Evolutionary conservation across 2,329 filamentous ascomycete species (phyloP), one percentile per base, ranked within the genome.

Genomic region (Drechmeria coniospora): DNA sequence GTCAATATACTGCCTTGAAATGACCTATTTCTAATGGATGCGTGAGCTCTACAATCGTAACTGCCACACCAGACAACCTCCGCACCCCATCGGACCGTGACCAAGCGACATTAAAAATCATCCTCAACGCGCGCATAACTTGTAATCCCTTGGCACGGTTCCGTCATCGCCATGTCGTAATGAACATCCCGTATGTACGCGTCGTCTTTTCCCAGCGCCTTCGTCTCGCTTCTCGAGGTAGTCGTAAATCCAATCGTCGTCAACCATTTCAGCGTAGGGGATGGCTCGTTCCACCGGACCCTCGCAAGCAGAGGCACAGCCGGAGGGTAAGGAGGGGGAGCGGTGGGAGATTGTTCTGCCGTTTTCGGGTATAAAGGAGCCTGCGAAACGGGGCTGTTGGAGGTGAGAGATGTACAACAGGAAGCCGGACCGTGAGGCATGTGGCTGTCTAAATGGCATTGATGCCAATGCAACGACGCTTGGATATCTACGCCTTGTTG

Each of bases 401-500:
- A 18, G 18, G 21, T 23, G 20, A 23, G 37, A 38, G 36, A 35
- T 23, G 17, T 21, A 31, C 21, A 31, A 23, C 14, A 21, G 17
- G 21, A 23, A 11, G n/a, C 14, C 15, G n/a, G 8, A 13, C 13
- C 26, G 13, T 14, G 20, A 25, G 30, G 33, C 31, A 27, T 35
- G 34, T 41, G 33, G 28, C 28, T 21, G 22, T 33, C 32, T 31
- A 35, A 23, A 21, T 21, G 25, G 23, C 23, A 30, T 29, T 20
- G 28, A 26, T 20, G 26, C 10, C 21, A 18, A 32, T 23, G 27
- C 25, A 29, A 30, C 27, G 13, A 11, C 15, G 21, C 11, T 8
- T 8, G 21, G 15, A 11, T 13, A 30, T 41, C 41, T 53, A 61
- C 41, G 56, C 61, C 57, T 75, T 74, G 53, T 75, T 72, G 53